Conservation (phyloP, 257 asterid genomes). For the Echium plantagineum region DNA sequence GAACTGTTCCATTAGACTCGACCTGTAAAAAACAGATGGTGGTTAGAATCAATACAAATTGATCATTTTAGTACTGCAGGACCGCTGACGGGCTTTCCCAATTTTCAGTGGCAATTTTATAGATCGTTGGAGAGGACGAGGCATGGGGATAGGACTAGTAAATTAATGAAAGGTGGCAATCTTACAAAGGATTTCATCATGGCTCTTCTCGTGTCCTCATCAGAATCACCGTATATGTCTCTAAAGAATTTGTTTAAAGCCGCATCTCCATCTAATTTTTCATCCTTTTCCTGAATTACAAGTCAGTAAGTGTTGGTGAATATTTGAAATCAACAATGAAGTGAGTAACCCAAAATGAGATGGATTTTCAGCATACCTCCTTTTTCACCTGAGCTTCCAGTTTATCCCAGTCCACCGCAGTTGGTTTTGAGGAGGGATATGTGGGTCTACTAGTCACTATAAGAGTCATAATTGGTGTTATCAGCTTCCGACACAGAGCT, state of each 20-base stretch:
- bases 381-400: slow-evolving; percentile 78
- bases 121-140: background rate
- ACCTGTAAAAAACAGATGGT: slow-evolving; percentile 26
- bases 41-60: background rate
- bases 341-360: background rate
- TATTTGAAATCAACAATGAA: too few species aligned
- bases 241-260: slow-evolving; percentile 88
- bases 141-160: background rate
- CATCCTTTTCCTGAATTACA: slow-evolving; percentile 72
- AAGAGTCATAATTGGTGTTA: slow-evolving; percentile 9
- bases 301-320: background rate
- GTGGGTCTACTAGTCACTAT: slow-evolving; percentile 49
- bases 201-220: slow-evolving; percentile 92
- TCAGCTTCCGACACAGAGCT: background rate
- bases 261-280: slow-evolving; percentile 94
- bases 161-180: slow-evolving; percentile 3
- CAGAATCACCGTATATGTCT: slow-evolving; percentile 81
- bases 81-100: background rate
- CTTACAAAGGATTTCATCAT: slow-evolving; percentile 99
- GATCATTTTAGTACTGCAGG: background rate
- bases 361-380: slow-evolving; percentile 37
- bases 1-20: slow-evolving; percentile 78
- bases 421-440: slow-evolving; percentile 81
- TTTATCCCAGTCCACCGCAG: slow-evolving; percentile 78
- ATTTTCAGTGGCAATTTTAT: background rate